Evolutionary conservation across 192 early-diverging fungal species (phyloP).

Genomic region (Umbelopsis ramanniana): DNA sequence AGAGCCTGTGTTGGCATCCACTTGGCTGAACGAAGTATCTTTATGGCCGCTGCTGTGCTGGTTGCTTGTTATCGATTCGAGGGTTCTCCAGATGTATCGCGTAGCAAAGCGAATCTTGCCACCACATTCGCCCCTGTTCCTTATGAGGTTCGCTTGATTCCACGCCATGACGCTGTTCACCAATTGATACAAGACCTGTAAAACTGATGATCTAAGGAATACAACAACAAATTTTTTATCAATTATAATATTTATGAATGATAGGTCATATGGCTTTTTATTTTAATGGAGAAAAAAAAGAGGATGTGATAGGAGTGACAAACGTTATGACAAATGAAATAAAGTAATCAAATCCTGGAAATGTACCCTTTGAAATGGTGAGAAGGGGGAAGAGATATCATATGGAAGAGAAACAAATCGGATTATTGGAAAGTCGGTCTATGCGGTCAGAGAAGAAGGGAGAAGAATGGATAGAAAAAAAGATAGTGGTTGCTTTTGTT

Average conservation of each 20-base stretch:
- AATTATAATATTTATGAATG: not conserved
- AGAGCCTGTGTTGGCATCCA: conserved; percentile 44
- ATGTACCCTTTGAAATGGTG: not conserved
- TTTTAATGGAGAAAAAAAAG: not conserved
- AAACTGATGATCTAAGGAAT: not conserved
- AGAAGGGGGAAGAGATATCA: not conserved
- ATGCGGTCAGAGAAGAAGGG: conserved; percentile 13
- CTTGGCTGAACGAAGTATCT: conserved; percentile 40
- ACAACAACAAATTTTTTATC: not conserved
- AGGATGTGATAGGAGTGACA: not conserved
- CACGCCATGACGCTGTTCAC: conserved; percentile 22
- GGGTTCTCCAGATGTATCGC: conserved; percentile 8
- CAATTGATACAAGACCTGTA: not conserved
- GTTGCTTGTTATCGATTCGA: conserved; percentile 37
- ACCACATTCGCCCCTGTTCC: conserved; percentile 30
- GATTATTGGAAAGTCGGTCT: conserved; percentile 21
- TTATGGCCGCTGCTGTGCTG: conserved; percentile 25
- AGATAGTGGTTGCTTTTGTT: not conserved
- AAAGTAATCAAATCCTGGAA: not conserved
- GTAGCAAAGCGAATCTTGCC: conserved; percentile 15
- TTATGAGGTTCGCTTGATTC: conserved; percentile 33
- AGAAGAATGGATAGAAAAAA: not conserved
- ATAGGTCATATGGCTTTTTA: not conserved
- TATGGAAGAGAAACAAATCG: conserved; percentile 4
- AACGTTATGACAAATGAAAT: not conserved